phyloP scores from a whole-genome alignment of 73 alveolate species.

The Blepharisma japonicum region DNA sequence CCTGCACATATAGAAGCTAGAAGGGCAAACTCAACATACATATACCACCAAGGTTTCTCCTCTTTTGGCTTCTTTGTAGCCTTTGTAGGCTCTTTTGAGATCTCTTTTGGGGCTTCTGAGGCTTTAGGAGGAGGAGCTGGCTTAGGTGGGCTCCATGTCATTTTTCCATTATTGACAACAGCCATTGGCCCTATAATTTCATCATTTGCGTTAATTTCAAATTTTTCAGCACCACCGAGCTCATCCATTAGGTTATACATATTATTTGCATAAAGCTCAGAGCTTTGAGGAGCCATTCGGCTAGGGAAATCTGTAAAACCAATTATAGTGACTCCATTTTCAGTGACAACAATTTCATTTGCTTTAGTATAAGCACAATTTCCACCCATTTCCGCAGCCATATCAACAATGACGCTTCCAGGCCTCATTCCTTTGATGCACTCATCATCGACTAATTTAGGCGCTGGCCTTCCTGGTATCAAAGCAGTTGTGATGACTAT shows the following conservation, averaged over 20 bases:
- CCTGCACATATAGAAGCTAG: not conserved
- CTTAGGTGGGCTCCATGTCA: not conserved
- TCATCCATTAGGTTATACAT: slow-evolving; percentile 5
- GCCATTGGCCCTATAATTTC: slow-evolving; percentile 15
- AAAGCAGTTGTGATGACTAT: slow-evolving; percentile 60
- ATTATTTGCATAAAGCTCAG: slow-evolving; percentile 12
- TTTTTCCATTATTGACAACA: not conserved
- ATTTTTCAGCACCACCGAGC: slow-evolving; percentile 19
- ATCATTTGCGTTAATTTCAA: not conserved
- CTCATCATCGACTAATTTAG: slow-evolving; percentile 39
- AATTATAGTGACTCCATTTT: slow-evolving; percentile 47
- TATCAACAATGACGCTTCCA: slow-evolving; percentile 72
- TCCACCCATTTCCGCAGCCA: slow-evolving; percentile 83
- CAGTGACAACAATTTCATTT: slow-evolving; percentile 37
- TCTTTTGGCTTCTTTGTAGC: not conserved
- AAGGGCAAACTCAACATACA: not conserved
- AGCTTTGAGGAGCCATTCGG: slow-evolving; percentile 39
- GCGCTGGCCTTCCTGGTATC: slow-evolving; percentile 68
- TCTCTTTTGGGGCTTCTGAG: not conserved
- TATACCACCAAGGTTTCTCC: not conserved
- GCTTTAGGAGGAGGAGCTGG: not conserved
- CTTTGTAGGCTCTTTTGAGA: not conserved
- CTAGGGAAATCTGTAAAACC: slow-evolving; percentile 63
- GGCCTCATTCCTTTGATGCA: slow-evolving; percentile 48
- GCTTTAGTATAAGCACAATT: slow-evolving; percentile 44